phyloP scores from a whole-genome alignment of 148 eudicot species.

The Rhododendron henanense region DNA sequence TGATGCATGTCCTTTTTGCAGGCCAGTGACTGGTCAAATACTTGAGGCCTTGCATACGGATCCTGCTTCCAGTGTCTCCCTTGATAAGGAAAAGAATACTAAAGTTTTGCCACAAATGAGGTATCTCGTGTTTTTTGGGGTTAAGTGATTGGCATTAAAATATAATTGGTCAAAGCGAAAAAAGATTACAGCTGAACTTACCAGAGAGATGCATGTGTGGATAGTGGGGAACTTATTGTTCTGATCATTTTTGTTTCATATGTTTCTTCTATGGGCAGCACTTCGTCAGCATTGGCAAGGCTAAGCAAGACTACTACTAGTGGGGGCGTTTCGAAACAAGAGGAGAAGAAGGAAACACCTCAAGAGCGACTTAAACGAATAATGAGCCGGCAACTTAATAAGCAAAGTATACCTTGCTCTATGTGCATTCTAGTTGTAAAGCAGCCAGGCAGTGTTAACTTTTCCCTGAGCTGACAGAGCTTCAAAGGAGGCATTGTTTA shows the following conservation, averaged over 20 bases:
- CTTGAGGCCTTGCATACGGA: conserved; percentile 96
- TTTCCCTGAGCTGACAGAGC: conserved; percentile 5
- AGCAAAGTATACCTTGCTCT: conserved; percentile 66
- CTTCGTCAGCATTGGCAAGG: conserved; percentile 49
- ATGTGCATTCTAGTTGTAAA: conserved; percentile 21
- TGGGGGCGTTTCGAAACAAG: conserved; percentile 39
- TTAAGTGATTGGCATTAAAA: background rate
- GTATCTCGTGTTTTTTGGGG: conserved; percentile 27
- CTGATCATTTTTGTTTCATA: background rate
- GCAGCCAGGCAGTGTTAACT: conserved; percentile 12
- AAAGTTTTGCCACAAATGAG: conserved; percentile 54
- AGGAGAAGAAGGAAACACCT: conserved; percentile 65
- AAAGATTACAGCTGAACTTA: background rate
- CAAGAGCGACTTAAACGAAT: conserved; percentile 64
- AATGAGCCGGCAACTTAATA: conserved; percentile 75
- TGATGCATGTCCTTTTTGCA: conserved; percentile 64
- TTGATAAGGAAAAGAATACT: conserved; percentile 68
- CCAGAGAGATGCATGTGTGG: background rate
- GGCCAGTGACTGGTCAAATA: conserved; percentile 74
- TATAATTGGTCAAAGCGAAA: background rate
- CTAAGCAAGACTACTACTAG: conserved; percentile 41
- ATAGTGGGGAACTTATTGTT: conserved; percentile 3
- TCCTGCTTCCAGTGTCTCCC: conserved; percentile 92
- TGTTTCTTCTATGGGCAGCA: conserved; percentile 25
- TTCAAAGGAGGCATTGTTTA: background rate